Percentiles rank a stretch among this genome's conserved stretches.
Conservation (phyloP, 73 alveolate species). For the Tetrahymena malaccensis region DNA sequence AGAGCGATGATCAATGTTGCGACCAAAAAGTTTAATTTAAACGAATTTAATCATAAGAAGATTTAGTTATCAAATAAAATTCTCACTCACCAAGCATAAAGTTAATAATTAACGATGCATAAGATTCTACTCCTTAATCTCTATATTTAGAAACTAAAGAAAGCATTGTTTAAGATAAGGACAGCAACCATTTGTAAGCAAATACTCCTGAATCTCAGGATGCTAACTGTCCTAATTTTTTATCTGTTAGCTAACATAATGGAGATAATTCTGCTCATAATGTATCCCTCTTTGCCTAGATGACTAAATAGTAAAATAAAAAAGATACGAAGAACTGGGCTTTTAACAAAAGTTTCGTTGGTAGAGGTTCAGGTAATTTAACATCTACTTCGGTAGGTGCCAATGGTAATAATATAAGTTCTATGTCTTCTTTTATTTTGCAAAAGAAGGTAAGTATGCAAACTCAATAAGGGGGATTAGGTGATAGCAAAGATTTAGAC, state of each 20-base stretch:
- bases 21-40: neutral
- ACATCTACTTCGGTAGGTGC: neutral
- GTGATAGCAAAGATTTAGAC: neutral
- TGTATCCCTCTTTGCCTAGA: neutral
- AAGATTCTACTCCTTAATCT: neutral
- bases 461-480: neutral
- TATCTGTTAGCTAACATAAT: neutral
- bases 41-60: neutral
- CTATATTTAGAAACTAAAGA: neutral
- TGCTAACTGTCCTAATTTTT: neutral
- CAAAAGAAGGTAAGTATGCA: neutral
- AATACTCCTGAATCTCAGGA: neutral
- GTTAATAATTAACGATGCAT: neutral
- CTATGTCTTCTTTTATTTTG: neutral
- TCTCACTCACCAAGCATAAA: neutral
- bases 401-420: neutral
- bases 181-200: neutral
- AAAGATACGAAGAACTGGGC: neutral
- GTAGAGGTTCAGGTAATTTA: neutral
- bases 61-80: too few relatives aligned
- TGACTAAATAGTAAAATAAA: neutral
- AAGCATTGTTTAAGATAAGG: neutral
- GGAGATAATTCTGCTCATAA: neutral
- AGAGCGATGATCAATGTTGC: neutral
- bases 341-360: neutral